These are phyloP conservation scores for Pseudonitzschia pungens DNA, from an alignment of 108 stramenopile species.

Conservation along the genomic window DNA sequence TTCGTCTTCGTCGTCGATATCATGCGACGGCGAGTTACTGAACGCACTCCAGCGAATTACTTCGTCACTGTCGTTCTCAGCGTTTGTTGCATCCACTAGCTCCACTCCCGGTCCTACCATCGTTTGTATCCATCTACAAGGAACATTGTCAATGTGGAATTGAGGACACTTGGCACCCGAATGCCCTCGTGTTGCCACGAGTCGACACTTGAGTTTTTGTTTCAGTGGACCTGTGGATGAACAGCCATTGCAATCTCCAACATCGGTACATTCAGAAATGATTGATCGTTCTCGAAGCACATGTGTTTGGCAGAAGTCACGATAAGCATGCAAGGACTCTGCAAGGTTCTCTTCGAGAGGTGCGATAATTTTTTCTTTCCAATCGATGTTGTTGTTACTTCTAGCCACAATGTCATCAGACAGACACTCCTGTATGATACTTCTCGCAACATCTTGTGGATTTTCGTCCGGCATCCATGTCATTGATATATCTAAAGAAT, in stretches of 20 bases:
- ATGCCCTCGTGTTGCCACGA: conserved; percentile 54
- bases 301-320: conserved; percentile 11
- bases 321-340: background rate
- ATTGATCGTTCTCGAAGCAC: background rate
- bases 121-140: conserved; percentile 58
- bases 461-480: conserved; percentile 7
- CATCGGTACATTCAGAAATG: background rate
- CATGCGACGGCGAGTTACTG: conserved; percentile 33
- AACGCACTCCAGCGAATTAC: conserved; percentile 16
- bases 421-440: conserved; percentile 7
- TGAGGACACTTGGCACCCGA: conserved; percentile 64
- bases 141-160: conserved; percentile 76
- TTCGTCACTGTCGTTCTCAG: conserved; percentile 10
- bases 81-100: conserved; percentile 23
- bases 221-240: background rate
- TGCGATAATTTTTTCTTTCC: background rate
- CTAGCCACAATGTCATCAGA: background rate
- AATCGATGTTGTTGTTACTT: background rate
- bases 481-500: conserved; percentile 3
- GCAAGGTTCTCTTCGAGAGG: background rate
- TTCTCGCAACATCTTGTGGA: conserved; percentile 8
- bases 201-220: conserved; percentile 39
- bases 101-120: conserved; percentile 66
- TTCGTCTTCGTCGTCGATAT: conserved; percentile 38
- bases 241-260: background rate